Evolutionary conservation across 2,329 filamentous ascomycete genomes (phyloP), one percentile per base, ranked within the genome.

Genomic region (Helicocarpus griseus): DNA sequence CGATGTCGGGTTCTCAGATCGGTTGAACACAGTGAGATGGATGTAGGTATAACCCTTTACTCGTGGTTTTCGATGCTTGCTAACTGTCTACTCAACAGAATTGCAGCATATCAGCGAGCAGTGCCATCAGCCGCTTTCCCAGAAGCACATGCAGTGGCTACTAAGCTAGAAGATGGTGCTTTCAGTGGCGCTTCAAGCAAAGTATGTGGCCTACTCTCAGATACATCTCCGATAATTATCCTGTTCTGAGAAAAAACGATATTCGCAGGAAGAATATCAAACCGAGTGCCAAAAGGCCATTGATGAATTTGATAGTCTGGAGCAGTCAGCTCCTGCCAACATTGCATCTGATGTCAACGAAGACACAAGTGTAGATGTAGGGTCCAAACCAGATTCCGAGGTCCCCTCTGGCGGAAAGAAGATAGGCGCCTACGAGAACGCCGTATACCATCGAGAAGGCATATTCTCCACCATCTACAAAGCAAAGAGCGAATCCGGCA

Each of bases 401-500:
- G 54, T 63, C 44, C 56, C 60, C 54, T 52, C 67, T 58, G 61
- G 71, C 59, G 56, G 68, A 14, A 47, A 36, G 61, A 51, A 54
- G 4, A 74, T 84, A 54, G 82, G 82, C 3, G 68, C 67, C 24
- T 85, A 82, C 62, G 69, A 69, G 40, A 75, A 77, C 56, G 81
- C 79, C 44, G 65, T 74, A 19, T 78, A 80, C 65, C 72, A 78
- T 60, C 73, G 70, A 53, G 77, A 81, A 56, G 93, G 93, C 19
- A 74, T 91, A 11, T 93, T 89, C 55, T 93, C 91, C 17, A 81
- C 84, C 51, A 82, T 98, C 48, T 97, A 90, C 71, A 84, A 84
- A 60, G 82, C 82, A 38, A 70, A 73, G 31, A 57, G 60, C n/a
- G 62, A 68, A 2, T 61, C 67, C 29, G 65, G 71, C 54, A 57